These are phyloP conservation scores for Acidomyces sp. DNA, from an alignment of 495 filamentous ascomycete species.

Conservation along the genomic window DNA sequence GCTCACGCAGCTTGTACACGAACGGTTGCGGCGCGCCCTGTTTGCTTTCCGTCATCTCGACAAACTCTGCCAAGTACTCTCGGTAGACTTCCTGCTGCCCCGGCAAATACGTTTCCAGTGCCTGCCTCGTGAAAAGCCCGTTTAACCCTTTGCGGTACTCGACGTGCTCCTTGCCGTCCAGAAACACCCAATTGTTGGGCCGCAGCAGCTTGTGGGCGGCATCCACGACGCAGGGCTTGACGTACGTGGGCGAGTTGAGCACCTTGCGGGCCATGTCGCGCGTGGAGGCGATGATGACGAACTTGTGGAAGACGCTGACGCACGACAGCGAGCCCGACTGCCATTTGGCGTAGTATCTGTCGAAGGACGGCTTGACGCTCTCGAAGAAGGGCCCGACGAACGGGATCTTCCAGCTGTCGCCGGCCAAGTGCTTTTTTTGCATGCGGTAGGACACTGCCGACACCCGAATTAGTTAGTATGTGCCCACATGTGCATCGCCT, in stretches of 20 bases:
- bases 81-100: constrained; percentile 88
- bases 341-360: constrained; percentile 86
- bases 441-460: constrained; percentile 46
- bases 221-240: constrained; percentile 96
- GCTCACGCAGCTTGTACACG: constrained; percentile 87
- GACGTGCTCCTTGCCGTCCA: constrained; percentile 88
- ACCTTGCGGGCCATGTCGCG: constrained; percentile 94
- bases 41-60: constrained; percentile 57
- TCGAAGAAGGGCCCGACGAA: constrained; percentile 94
- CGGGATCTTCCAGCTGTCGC: constrained; percentile 72
- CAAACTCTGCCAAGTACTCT: constrained; percentile 65
- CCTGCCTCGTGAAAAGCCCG: constrained; percentile 81
- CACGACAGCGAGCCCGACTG: constrained; percentile 80
- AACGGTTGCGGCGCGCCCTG: constrained; percentile 64
- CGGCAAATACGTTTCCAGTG: constrained; percentile 78
- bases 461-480: constrained; percentile 1
- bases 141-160: constrained; percentile 97
- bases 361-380: constrained; percentile 84
- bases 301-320: constrained; percentile 99
- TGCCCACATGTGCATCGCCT: background rate
- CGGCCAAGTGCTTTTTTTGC: constrained; percentile 74
- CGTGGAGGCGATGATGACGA: constrained; percentile 92
- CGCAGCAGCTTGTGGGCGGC: constrained; percentile 88
- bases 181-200: constrained; percentile 89
- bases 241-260: constrained; percentile 85